Conservation (phyloP, 352 stramenopile genomes). For the Globisporangium polare region DNA sequence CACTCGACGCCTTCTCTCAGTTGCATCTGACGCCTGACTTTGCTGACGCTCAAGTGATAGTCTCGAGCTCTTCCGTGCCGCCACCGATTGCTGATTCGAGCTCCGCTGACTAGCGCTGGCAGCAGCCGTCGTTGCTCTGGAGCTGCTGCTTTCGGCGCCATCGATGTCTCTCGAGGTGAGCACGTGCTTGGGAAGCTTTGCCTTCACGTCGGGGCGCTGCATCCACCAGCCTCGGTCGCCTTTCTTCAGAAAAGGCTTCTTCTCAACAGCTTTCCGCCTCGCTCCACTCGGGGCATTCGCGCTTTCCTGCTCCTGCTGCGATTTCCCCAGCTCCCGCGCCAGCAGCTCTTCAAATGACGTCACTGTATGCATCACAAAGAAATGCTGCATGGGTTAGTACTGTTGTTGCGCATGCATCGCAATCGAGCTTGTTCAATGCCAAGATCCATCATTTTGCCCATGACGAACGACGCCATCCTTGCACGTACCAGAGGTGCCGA, state of each 20-base stretch:
- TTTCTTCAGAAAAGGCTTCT: constrained; percentile 72
- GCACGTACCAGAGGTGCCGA: constrained; percentile 14
- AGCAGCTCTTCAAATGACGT: constrained; percentile 65
- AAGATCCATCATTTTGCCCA: not conserved
- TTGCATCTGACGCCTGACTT: not conserved
- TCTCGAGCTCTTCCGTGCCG: constrained; percentile 21
- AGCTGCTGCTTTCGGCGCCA: constrained; percentile 12
- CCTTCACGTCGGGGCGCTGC: constrained; percentile 42
- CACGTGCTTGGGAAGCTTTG: constrained; percentile 56
- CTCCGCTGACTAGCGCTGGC: constrained; percentile 8
- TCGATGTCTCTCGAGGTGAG: constrained; percentile 49
- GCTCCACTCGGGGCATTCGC: not conserved
- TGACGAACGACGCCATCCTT: not conserved
- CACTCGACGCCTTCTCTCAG: not conserved
- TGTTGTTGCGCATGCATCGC: not conserved
- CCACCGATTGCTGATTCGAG: constrained; percentile 9
- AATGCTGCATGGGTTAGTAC: not conserved
- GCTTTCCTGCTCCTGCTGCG: constrained; percentile 10
- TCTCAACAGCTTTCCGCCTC: constrained; percentile 14
- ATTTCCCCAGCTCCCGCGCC: constrained; percentile 53
- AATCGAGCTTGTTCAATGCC: not conserved
- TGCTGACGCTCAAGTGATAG: constrained; percentile 10
- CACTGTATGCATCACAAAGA: constrained; percentile 20
- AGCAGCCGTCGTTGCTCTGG: constrained; percentile 8
- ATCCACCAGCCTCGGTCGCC: constrained; percentile 85